Evolutionary conservation across 768 basidiomycete species (phyloP), one percentile per base, ranked within the genome.

Genomic region (Lentinula raphanica): DNA sequence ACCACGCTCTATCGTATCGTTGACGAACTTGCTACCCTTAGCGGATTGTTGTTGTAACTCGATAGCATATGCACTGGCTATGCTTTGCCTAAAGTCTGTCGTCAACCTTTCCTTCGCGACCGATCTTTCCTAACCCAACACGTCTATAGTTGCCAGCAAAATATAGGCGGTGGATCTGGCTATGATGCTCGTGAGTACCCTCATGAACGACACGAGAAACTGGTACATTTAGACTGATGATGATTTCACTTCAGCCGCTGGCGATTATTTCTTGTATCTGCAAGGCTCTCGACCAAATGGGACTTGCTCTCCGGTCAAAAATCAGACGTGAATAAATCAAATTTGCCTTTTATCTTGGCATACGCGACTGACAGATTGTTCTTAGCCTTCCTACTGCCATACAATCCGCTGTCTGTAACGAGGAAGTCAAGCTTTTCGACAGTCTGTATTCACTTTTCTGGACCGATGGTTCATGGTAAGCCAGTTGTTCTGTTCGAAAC

Each of bases 41-140:
- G 67, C 60, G 32, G 59, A 60, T 23, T 67, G 67, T 19, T 69
- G 68, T 35, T 69, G 68, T 32, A 69, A 68, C 46, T 64, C 67
- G 3, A 59, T 68, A 6, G 63, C 68, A 15, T 68, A 60, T 56
- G 60, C 62, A 19, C 53, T 69, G 15, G 65, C 64, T 32, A 69
- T 67, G 68, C 57, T 69, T 11, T 69, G 68, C 40, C 55, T 68
- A 49, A 69, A 68, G 68, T 68, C 45, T 15, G 62, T 57, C 31
- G 5, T 17, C 17, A 28, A 25, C 13, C 25, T 49, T 35, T 31
- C 21, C 28, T 44, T n/a, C 39, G 3, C 0, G 8, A 11, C 19
- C 44, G 8, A 0, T 36, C 1, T 3, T 9, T 13, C 36, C 21
- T 36, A 15, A 27, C 38, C 2, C 29, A 32, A 35, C 39, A 21